Evolutionary conservation across 148 eudicot species (phyloP).

Genomic region (Drosera capensis): DNA sequence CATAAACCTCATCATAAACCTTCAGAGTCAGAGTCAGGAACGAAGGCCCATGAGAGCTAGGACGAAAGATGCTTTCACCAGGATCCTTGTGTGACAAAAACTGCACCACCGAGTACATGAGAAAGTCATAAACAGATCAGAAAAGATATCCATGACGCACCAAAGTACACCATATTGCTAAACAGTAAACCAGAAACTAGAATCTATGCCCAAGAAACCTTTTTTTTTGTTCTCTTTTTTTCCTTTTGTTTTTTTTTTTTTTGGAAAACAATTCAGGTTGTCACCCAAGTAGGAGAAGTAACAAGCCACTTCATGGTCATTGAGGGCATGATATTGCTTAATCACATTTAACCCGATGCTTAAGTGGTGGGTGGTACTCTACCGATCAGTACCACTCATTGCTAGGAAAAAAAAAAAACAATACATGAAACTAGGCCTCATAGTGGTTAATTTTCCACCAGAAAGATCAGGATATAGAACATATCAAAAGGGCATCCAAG

Average conservation of each 20-base stretch:
- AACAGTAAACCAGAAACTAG: no score
- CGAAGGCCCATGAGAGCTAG: constrained; percentile 89
- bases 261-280: no score
- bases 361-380: no score
- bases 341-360: no score
- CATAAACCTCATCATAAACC: constrained; percentile 79
- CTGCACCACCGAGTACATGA: constrained; percentile 21
- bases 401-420: no score
- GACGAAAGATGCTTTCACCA: constrained; percentile 86
- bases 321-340: no score
- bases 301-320: no score
- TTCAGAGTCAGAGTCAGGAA: constrained; percentile 75
- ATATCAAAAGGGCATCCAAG: neutral
- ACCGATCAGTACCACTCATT: no score
- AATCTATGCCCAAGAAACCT: no score
- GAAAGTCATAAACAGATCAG: neutral
- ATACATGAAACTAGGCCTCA: no score
- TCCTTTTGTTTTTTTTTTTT: neutral
- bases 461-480: neutral
- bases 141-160: neutral
- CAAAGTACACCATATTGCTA: neutral
- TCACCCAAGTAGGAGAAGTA: no score
- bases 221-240: neutral
- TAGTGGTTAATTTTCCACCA: no score
- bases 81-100: constrained; percentile 70